Percentiles rank a stretch among this genome's conserved stretches.
phyloP scores from a whole-genome alignment of 352 stramenopile species.

The Lagenidium sp. region DNA sequence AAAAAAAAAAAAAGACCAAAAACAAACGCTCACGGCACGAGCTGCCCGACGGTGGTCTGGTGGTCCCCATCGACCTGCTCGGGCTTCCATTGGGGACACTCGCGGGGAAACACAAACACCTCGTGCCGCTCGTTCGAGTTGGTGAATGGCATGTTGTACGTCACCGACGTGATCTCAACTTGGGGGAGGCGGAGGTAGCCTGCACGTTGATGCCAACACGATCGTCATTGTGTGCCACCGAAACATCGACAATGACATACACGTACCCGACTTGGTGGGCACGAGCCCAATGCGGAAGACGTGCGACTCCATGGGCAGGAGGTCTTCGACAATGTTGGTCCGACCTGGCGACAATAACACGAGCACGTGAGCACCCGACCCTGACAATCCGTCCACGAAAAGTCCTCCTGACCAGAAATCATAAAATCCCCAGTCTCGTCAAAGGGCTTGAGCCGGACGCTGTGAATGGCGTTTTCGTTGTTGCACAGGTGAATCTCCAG shows the following conservation, averaged over 20 bases:
- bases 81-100: conserved; percentile 41
- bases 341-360: conserved; percentile 22
- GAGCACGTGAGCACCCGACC: background rate
- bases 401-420: conserved; percentile 33
- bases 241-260: background rate
- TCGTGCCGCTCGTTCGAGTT: conserved; percentile 64
- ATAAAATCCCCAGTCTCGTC: conserved; percentile 70
- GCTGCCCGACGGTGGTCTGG: no score
- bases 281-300: conserved; percentile 57
- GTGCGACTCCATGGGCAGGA: conserved; percentile 62
- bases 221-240: no score
- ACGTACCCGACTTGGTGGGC: conserved; percentile 67
- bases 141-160: conserved; percentile 51
- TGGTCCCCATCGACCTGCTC: no score
- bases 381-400: background rate
- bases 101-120: conserved; percentile 61
- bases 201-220: conserved; percentile 6
- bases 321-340: conserved; percentile 64
- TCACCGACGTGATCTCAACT: conserved; percentile 71
- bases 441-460: conserved; percentile 55
- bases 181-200: conserved; percentile 60
- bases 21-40: no score
- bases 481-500: conserved; percentile 60
- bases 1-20: background rate
- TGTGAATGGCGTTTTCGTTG: conserved; percentile 66